phyloP scores from a whole-genome alignment of 2,329 filamentous ascomycete genomes.

The Aspergillus amoenus region DNA sequence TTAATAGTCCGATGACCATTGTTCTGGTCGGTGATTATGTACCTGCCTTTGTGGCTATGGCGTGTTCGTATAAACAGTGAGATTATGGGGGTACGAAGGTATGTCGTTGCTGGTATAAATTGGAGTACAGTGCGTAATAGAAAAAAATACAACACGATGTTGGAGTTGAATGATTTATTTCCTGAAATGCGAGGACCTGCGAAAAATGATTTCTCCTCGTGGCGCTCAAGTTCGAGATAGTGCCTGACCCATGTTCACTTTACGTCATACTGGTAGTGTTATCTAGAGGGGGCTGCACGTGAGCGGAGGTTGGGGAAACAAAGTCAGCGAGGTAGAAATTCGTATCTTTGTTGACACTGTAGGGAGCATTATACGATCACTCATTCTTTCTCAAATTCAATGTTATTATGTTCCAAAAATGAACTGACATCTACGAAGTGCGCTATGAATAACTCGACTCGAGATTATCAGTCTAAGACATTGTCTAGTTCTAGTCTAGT shows the following conservation, averaged over 20 bases:
- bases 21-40: conserved; percentile 14
- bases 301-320: neutral
- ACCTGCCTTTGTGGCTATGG: neutral
- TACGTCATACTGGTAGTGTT: neutral
- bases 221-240: neutral
- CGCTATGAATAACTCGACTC: neutral
- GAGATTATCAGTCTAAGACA: neutral
- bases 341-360: neutral
- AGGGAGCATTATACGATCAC: neutral
- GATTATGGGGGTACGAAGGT: neutral
- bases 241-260: neutral
- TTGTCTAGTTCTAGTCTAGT: conserved; percentile 5
- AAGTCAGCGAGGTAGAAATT: neutral
- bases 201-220: neutral
- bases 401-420: neutral
- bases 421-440: neutral
- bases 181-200: neutral
- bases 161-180: no score
- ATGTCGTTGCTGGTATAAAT: neutral
- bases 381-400: neutral
- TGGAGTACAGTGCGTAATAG: neutral
- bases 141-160: neutral
- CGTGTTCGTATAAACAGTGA: neutral
- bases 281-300: neutral
- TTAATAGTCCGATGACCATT: conserved; percentile 44